Evolutionary conservation across 768 basidiomycete genomes (phyloP), one percentile per base, ranked within the genome.

Genomic region (Coprinellus micaceus): DNA sequence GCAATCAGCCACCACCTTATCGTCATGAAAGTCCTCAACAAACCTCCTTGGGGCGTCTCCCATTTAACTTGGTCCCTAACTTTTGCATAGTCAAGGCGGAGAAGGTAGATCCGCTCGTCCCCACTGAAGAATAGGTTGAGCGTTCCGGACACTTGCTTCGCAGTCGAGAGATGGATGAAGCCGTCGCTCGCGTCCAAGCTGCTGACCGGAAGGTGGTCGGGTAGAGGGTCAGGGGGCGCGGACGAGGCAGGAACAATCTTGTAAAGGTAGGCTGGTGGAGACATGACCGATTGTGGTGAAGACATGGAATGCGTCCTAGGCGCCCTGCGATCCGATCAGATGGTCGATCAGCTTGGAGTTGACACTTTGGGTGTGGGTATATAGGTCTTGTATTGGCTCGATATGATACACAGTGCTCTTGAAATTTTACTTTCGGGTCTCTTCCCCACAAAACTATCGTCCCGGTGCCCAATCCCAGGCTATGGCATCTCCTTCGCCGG

Each of bases 151-250:
- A 83, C 60, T 62, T 85, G 83, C 5, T 59, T n/a, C 6, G 80
- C 71, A 1, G 82, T 83, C 21, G 81, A 83, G 22, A 84, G 71
- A 60, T 85, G 83, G 58, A 84, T 73, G 60, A 83, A 84, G 0
- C 77, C 77, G 7, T 75, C 76, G 4, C 59, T 49, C 37, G 66
- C 51, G 58, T 85, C 83, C 13, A 85, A 67, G 17, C 69, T 61
- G 57, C 81, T 83, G 43, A 84, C 63, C 19, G 82, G 81, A 25
- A 85, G 73, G 2, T 59, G 63, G 2, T 70, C 65, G 6, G 83
- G 82, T 13, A 84, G 67, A 1, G 69, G 70, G 6, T 65, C 64
- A 2, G 74, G 66, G 28, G 77, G 74, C n/a, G 78, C 68, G 9
- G 74, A 60, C 9, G 75, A 69, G 37, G 71, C 63, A 12, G 77